Evolutionary conservation across 352 stramenopile genomes (phyloP).

Genomic region (Peronospora destructor): DNA sequence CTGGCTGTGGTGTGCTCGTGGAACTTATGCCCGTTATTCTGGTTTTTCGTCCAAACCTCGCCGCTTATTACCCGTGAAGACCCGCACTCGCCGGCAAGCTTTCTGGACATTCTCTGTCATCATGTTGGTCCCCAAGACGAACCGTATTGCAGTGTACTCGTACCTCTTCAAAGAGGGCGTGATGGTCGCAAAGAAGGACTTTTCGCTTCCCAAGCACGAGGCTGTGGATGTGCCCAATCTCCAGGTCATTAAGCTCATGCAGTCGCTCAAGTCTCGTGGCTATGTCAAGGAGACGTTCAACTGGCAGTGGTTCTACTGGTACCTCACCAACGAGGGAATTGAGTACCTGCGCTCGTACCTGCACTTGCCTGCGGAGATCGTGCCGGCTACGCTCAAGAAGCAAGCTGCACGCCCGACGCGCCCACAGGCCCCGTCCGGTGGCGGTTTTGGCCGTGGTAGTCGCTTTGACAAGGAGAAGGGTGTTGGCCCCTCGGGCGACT

Average conservation of each 20-base stretch:
- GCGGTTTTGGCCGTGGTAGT: slow-evolving; percentile 79
- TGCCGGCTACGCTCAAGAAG: slow-evolving; percentile 98
- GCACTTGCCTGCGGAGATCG: slow-evolving; percentile 96
- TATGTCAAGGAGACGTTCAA: slow-evolving; percentile 99
- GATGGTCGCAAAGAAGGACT: slow-evolving; percentile 89
- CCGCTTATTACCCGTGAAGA: slow-evolving; percentile 68
- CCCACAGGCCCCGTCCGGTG: slow-evolving; percentile 64
- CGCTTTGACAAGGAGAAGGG: slow-evolving; percentile 88
- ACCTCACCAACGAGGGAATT: slow-evolving; percentile 98
- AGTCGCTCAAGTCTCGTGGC: slow-evolving; percentile 95
- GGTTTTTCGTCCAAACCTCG: slow-evolving; percentile 45
- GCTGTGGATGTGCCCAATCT: slow-evolving; percentile 98
- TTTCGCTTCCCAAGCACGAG: slow-evolving; percentile 87
- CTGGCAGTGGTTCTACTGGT: slow-evolving; percentile 99
- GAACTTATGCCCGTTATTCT: slow-evolving; percentile 28
- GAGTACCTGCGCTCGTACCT: slow-evolving; percentile 98
- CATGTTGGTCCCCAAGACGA: slow-evolving; percentile 96
- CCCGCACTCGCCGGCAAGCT: slow-evolving; percentile 87
- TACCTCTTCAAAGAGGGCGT: slow-evolving; percentile 96
- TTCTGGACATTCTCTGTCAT: slow-evolving; percentile 53
- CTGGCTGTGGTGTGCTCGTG: slow-evolving; percentile 8
- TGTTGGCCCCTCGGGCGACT: slow-evolving; percentile 82
- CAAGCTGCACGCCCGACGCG: slow-evolving; percentile 76
- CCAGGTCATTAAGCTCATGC: slow-evolving; percentile 97
- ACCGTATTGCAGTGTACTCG: slow-evolving; percentile 97